Base-by-base conservation (phyloP, 495 filamentous ascomycete genomes). In the Amphirosellinia nigrospora region DNA sequence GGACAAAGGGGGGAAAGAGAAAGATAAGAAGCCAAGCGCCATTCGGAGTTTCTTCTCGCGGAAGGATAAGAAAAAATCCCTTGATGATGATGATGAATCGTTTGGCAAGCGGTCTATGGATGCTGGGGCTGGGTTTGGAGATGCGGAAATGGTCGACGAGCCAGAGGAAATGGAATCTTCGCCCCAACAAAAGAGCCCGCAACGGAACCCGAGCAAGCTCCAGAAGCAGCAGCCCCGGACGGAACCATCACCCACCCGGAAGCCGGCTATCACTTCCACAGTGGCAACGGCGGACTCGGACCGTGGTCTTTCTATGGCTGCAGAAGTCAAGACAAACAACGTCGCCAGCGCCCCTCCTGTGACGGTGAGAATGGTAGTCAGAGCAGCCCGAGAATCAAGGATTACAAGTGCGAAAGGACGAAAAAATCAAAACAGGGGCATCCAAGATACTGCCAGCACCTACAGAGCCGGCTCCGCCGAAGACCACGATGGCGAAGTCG, bases 11-110 rank as follows among this genome's bases (percentile, higher is more conserved):
- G 67, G 91, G 94, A 61, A 93, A 92, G 79, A 96, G 93, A 95
- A 95, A 75, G 92, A 97, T 68, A 97, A 97, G 84, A 97, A 96
- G 77, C 85, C 89, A 16, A 92, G 94, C 59, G 97, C 95, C 81
- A 89, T 99, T 59, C 94, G 94, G 74, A 94, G 94, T 48, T 86
- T 98, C 73, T 99, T 99, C 86, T 98, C 97, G 75, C 86, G 93
- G 66, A 97, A 96, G 74, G 93, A 97, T 71, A 97, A 94, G 84
- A 98, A 93, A 78, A 82, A 82, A 64, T 92, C 90, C 72, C 79
- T 84, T 52, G 83, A 85, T 10, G 91, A 93, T 60, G 89, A 92
- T 53, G 91, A 92, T 62, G 83, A 86, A 11, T 91, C 93, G 65
- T 81, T 85, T 21, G 89, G 91, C 66, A 92, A 90, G 77, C 82